phyloP scores from a whole-genome alignment of 2,329 filamentous ascomycete species.

The Trichoderma koningii region DNA sequence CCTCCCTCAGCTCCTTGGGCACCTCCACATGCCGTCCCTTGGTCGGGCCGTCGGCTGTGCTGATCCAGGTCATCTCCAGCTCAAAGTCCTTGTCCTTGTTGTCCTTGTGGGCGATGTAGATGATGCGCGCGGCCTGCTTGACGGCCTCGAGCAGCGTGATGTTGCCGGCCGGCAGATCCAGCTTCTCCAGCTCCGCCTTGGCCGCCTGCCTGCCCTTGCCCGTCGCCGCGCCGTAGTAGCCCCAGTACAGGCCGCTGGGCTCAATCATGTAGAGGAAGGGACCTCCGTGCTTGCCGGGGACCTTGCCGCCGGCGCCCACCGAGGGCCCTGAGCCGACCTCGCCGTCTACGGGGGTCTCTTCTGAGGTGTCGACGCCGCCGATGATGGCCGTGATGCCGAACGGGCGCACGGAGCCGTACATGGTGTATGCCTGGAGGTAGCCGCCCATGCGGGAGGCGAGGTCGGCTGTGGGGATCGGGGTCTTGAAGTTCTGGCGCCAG shows the following conservation, averaged over 20 bases:
- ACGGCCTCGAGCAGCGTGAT: slow-evolving; percentile 84
- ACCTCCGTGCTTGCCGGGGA: slow-evolving; percentile 73
- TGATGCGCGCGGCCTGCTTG: slow-evolving; percentile 95
- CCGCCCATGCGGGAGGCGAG: slow-evolving; percentile 91
- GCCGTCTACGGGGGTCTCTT: slow-evolving; percentile 82
- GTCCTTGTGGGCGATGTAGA: slow-evolving; percentile 96
- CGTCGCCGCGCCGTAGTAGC: slow-evolving; percentile 96
- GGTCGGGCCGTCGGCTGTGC: slow-evolving; percentile 78
- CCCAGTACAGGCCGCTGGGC: slow-evolving; percentile 96
- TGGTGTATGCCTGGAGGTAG: slow-evolving; percentile 95
- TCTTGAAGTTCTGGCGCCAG: slow-evolving; percentile 94
- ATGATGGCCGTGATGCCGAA: slow-evolving; percentile 96
- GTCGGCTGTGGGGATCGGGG: slow-evolving; percentile 83
- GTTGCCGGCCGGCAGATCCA: slow-evolving; percentile 77
- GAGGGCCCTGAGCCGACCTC: slow-evolving; percentile 82
- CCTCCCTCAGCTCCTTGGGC: slow-evolving; percentile 83
- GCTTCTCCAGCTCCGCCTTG: slow-evolving; percentile 97
- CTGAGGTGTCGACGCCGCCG: slow-evolving; percentile 89
- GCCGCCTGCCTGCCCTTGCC: slow-evolving; percentile 96
- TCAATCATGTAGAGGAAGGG: slow-evolving; percentile 99
- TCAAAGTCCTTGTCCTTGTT: slow-evolving; percentile 99
- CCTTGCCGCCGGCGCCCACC: slow-evolving; percentile 81
- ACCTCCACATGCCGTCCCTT: slow-evolving; percentile 93
- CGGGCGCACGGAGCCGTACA: slow-evolving; percentile 94
- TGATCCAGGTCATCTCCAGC: slow-evolving; percentile 99